Evolutionary conservation across 2,329 filamentous ascomycete genomes (phyloP).

Genomic region (Diplodia sapinea): DNA sequence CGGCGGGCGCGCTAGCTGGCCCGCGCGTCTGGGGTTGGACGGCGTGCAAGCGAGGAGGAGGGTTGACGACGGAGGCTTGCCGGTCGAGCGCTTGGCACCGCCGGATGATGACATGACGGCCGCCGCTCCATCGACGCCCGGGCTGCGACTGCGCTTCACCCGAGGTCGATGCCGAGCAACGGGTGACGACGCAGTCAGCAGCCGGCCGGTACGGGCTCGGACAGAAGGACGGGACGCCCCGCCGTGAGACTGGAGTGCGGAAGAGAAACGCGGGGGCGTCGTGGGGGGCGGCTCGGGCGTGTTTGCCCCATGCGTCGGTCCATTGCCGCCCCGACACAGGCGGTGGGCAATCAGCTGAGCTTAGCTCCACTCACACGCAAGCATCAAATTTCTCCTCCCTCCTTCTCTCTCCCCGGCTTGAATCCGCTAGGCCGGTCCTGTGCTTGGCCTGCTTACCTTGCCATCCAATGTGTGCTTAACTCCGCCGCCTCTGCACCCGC

Average conservation of each 20-base stretch:
- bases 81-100: neutral
- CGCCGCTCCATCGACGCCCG: no score
- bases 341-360: slow-evolving; percentile 13
- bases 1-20: slow-evolving; percentile 3
- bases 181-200: neutral
- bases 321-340: neutral
- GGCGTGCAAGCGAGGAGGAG: slow-evolving; percentile 2
- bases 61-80: neutral
- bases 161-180: neutral
- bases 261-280: neutral
- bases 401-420: neutral
- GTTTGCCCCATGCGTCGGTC: slow-evolving; percentile 19
- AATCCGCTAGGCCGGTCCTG: neutral
- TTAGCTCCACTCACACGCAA: neutral
- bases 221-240: neutral
- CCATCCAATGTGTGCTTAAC: neutral
- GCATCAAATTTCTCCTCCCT: neutral
- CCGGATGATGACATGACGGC: neutral
- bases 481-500: neutral
- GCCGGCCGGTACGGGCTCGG: neutral
- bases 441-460: neutral
- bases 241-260: neutral
- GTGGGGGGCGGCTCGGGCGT: neutral
- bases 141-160: neutral
- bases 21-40: slow-evolving; percentile 16